These are phyloP conservation scores for Yamadazyma nakazawae DNA, from an alignment of 805 yeast species.

Conservation along the genomic window DNA sequence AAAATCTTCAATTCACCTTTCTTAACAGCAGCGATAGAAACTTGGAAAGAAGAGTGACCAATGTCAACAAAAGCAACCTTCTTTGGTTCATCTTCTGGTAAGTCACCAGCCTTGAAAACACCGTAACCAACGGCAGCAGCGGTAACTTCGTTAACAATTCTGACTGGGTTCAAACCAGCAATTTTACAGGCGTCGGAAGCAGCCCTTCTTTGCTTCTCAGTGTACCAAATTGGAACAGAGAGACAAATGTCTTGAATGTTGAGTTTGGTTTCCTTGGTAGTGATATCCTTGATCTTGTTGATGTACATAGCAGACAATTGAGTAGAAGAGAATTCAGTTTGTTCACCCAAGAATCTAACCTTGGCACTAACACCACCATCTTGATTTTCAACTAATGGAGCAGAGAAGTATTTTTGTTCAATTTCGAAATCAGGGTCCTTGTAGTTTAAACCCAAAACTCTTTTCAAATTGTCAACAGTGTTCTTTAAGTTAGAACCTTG, in stretches of 20 bases:
- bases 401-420: constrained; percentile 73
- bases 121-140: constrained; percentile 99
- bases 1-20: constrained; percentile 93
- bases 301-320: constrained; percentile 95
- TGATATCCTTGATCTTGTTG: constrained; percentile 80
- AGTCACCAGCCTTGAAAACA: constrained; percentile 88
- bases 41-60: constrained; percentile 95
- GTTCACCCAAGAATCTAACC: constrained; percentile 80
- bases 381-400: constrained; percentile 63
- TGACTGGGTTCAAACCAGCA: constrained; percentile 97
- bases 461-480: constrained; percentile 92
- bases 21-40: constrained; percentile 84
- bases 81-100: constrained; percentile 91
- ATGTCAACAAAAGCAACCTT: constrained; percentile 92
- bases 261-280: constrained; percentile 78
- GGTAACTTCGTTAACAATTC: constrained; percentile 95
- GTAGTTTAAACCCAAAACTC: constrained; percentile 78
- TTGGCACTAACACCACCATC: constrained; percentile 80
- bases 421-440: constrained; percentile 71
- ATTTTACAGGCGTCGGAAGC: constrained; percentile 91
- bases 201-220: constrained; percentile 95
- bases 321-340: constrained; percentile 74
- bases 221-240: constrained; percentile 96
- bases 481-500: constrained; percentile 95
- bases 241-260: constrained; percentile 83